Evolutionary conservation across 805 yeast genomes (phyloP), one percentile per base, ranked within the genome.

Genomic region (Pichia californica): DNA sequence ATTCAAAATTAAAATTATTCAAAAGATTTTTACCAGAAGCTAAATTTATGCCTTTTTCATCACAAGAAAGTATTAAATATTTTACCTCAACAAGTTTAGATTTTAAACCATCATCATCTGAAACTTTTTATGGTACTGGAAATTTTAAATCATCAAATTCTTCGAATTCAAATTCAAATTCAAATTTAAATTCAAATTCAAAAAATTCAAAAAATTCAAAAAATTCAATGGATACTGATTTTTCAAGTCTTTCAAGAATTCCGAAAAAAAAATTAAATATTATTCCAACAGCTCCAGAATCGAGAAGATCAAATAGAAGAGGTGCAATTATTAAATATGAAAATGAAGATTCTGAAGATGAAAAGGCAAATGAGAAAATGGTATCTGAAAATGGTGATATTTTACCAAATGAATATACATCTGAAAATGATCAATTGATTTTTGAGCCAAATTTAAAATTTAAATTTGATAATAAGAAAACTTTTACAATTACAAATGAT

Each of bases 401-500:
- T 3, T 31, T 44, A 5, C 49, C 48, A 27, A 64, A 61, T 41
- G 71, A 62, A 38, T 50, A 56, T 34, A 52, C 64, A 11, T 53
- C 59, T 1, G 53, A 47, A 18, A 51, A 51, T 3, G 56, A 62
- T 4, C 69, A 64, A 39, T 48, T 63, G 8, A 45, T 52, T 7
- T 62, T 59, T 30, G 37, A 45, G 7, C 69, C 69, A 3, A 34
- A 69, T 5, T 59, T 84, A 39, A 68, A 66, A 27, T 71, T 75
- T 50, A 64, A 63, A 15, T 80, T 88, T 53, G 58, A 63, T 21
- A 82, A 79, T 52, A 74, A 73, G 5, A 71, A 76, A 32, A 60
- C 64, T 1, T 73, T 84, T 50, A 71, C 73, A 5, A 73, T 91
- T 8, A 70, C 79, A 1, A 73, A 77, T 46, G 70, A 76, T 31